Evolutionary conservation across 768 basidiomycete genomes (phyloP).

Genomic region (Suillus hirtellus): DNA sequence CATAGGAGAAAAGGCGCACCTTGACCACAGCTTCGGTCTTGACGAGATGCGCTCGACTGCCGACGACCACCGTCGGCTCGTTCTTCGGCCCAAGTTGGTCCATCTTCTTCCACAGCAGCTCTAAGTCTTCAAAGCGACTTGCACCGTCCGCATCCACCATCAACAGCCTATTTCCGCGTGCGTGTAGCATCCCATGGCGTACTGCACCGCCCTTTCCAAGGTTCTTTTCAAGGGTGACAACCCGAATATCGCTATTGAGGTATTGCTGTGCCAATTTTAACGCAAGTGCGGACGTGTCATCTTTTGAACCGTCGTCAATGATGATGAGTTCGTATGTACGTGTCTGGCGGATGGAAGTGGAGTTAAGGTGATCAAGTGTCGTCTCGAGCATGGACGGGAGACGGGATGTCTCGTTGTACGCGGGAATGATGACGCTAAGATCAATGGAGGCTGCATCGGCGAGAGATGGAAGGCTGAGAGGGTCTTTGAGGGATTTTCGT

Average conservation of each 20-base stretch:
- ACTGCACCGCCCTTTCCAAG: conserved; percentile 94
- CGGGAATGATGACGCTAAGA: conserved; percentile 83
- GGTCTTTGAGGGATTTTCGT: conserved; percentile 49
- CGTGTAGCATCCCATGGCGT: conserved; percentile 85
- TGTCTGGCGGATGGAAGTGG: conserved; percentile 32
- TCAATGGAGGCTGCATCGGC: conserved; percentile 61
- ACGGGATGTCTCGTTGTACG: conserved; percentile 87
- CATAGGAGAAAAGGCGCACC: conserved; percentile 43
- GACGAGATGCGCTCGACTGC: conserved; percentile 91
- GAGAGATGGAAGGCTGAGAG: conserved; percentile 56
- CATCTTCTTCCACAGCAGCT: conserved; percentile 75
- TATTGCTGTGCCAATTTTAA: conserved; percentile 63
- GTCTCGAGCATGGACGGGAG: conserved; percentile 82
- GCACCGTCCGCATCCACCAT: conserved; percentile 97
- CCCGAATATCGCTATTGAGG: conserved; percentile 62
- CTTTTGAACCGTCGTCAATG: conserved; percentile 87
- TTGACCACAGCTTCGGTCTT: conserved; percentile 92
- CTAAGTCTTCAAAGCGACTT: conserved; percentile 82
- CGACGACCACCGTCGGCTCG: conserved; percentile 69
- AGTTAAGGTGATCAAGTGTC: conserved; percentile 64
- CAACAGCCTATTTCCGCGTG: conserved; percentile 73
- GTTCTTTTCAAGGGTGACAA: conserved; percentile 78
- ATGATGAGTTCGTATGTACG: conserved; percentile 81
- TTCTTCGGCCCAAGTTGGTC: conserved; percentile 54
- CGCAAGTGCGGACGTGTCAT: conserved; percentile 68